These are phyloP conservation scores for Gentiana straminea DNA, from an alignment of 257 asterid genomes.

Conservation along the genomic window DNA sequence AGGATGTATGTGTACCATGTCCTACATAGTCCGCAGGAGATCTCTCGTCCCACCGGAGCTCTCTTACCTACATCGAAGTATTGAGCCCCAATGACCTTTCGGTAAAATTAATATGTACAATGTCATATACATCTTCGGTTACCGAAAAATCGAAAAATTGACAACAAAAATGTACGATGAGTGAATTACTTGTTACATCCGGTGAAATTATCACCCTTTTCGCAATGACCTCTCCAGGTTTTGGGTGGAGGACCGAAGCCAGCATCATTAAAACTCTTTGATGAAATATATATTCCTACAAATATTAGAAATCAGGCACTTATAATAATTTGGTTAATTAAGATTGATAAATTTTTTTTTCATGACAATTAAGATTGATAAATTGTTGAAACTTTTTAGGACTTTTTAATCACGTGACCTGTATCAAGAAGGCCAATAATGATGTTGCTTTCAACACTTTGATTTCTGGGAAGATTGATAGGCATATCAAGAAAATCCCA, in stretches of 20 bases:
- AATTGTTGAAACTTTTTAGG: no score
- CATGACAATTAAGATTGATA: no score
- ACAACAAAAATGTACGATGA: no score
- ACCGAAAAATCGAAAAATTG: no score
- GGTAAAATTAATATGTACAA: no score
- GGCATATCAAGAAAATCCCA: slow-evolving; percentile 63
- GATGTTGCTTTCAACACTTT: slow-evolving; percentile 28
- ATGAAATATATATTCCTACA: slow-evolving; percentile 37
- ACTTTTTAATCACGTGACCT: no score
- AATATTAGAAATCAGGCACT: neutral
- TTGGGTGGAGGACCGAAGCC: slow-evolving; percentile 69
- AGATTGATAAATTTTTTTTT: no score
- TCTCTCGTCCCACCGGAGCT: no score
- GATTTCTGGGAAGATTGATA: slow-evolving; percentile 21
- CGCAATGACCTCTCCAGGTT: slow-evolving; percentile 70
- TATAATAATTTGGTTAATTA: neutral
- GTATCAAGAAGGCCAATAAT: slow-evolving; percentile 51
- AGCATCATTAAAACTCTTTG: slow-evolving; percentile 51
- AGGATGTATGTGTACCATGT: neutral
- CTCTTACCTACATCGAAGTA: no score
- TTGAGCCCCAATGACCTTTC: no score
- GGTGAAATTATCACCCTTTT: slow-evolving; percentile 39
- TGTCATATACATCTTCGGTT: no score
- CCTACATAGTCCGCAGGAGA: neutral
- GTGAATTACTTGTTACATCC: slow-evolving; percentile 65